Base-by-base conservation (phyloP, 495 filamentous ascomycete genomes). In the Lasiosphaeria miniovina region DNA sequence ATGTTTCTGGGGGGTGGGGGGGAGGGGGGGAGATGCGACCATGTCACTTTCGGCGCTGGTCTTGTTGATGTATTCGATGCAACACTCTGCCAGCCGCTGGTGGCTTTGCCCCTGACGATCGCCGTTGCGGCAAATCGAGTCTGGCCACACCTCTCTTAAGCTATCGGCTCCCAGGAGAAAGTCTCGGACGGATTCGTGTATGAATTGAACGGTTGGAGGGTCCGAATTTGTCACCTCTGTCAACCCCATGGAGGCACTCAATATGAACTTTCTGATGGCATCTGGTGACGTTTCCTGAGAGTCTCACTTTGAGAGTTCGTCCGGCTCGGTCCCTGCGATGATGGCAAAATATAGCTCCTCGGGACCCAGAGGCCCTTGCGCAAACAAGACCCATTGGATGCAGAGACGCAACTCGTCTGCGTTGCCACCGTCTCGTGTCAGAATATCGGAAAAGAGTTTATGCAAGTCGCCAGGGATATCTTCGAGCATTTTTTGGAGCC, bases 171-270 rank as follows among this genome's bases (percentile, higher is more conserved):
- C 61, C 17, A 68, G 53, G 15, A 63, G 72, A 60, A 74, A 77
- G 52, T 79, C 76, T 54, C 61, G 52, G 1, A 77, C 74, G 0
- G 76, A 77, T 51, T 77, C 74, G 54, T 79, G 75, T 33, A 77
- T 77, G 53, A 79, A 77, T 36, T 77, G 75, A 8, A 75, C 71
- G 4, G 54, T 70, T 15, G 67, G 65, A 63, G 14, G 61, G 58
- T 61, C 60, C 0, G 60, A 61, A 49, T 59, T 65, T 1, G 71
- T 70, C 31, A 68, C 33, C 62, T 77, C 73, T 2, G 63, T 71
- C 15, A 75, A 66, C 0, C 74, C 73, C 52, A 75, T 77, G 1
- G 75, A 77, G 4, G 55, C 68, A 45, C 54, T 61, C 0, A 69
- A 62, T 10, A 76, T 69, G 43, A 67, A 76, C 33, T 51, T 64